Evolutionary conservation across 805 yeast species (phyloP), one percentile per base, ranked within the genome.

Genomic region (Teunomyces pallodes): DNA sequence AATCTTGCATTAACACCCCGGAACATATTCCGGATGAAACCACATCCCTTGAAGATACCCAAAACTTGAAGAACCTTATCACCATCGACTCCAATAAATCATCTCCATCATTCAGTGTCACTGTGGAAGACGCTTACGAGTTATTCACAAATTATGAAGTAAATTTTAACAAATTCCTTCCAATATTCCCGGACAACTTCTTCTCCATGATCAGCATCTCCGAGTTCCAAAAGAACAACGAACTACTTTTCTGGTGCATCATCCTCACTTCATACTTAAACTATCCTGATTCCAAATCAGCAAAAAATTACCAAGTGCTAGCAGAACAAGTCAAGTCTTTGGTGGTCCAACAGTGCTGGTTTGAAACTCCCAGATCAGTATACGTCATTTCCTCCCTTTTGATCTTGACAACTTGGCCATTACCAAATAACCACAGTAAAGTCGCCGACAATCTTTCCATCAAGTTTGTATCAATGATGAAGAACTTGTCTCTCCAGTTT

Each of bases 351-450:
- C 64, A 61, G 48, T 72, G 77, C 57, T 74, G 78, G 78, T 59
- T 67, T 45, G 61, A 62, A 40, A 74, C 77, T n/a, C 78, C 78
- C 12, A 63, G 78, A 52, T 69, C 75, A 9, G 65, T 72, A 13
- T 70, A 69, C 52, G 65, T 69, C 2, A 54, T 74, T 33, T 60
- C 69, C 16, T 64, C 76, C 5, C 62, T 74, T 33, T 57, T 72
- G 38, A 62, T 74, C n/a, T 62, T 74, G 46, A 72, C 77, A 7
- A 70, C 76, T 4, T 74, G 78, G 78, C 75, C 77, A 14, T 59
- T 74, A 29, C 77, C 76, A 5, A 55, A 59, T 27, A 57, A 55
- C 29, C 46, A 53, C 14, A 49, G 61, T 29, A 60, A 62, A 29
- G 51, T 59, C 44, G 55, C 61, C 45, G 73, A 71, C 49, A 62